phyloP scores from a whole-genome alignment of 345 rosid species.

The Anacardium occidentale region DNA sequence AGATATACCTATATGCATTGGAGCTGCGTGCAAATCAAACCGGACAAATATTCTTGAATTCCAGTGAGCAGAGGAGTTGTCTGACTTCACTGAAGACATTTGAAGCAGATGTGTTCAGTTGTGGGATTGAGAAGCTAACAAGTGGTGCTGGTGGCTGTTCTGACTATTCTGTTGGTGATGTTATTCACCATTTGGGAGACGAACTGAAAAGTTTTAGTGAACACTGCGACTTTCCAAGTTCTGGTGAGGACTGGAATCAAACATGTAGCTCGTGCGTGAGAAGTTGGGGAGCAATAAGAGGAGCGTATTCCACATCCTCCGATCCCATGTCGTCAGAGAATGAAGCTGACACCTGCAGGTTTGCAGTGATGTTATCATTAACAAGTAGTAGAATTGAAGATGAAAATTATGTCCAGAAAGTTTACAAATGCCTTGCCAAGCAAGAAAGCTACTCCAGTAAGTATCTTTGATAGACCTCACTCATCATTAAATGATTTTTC shows the following conservation, averaged over 20 bases:
- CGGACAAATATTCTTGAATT: constrained; percentile 32
- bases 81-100: constrained; percentile 23
- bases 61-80: constrained; percentile 37
- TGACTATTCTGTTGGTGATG: constrained; percentile 36
- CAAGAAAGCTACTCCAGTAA: constrained; percentile 19
- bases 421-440: constrained; percentile 34
- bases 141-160: constrained; percentile 42
- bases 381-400: constrained; percentile 39
- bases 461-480: constrained; percentile 4
- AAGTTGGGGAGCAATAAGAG: constrained; percentile 37
- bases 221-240: constrained; percentile 24
- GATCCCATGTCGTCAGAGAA: not conserved
- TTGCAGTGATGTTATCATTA: constrained; percentile 38
- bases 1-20: constrained; percentile 31
- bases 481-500: not conserved
- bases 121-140: constrained; percentile 46
- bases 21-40: constrained; percentile 36
- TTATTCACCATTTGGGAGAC: constrained; percentile 23
- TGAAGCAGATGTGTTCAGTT: constrained; percentile 25
- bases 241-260: constrained; percentile 19
- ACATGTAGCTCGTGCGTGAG: constrained; percentile 29
- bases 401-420: constrained; percentile 16
- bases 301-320: not conserved
- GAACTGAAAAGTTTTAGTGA: constrained; percentile 22
- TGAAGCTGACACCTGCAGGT: constrained; percentile 37